phyloP scores from a whole-genome alignment of 179 eudicot species.

The Pouteria campechiana region DNA sequence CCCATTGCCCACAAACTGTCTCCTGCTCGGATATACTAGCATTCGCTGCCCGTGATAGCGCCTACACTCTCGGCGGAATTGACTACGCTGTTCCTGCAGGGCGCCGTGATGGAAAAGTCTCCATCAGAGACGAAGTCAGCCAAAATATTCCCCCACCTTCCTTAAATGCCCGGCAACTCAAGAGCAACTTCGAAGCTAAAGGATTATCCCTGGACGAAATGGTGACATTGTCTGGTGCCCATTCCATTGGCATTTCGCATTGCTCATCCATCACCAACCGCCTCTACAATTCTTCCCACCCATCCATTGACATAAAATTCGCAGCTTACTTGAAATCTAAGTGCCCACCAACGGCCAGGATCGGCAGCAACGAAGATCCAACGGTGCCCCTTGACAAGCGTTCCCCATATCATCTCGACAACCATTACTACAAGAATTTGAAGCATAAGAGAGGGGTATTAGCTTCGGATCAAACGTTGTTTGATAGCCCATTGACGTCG shows the following conservation, averaged over 20 bases:
- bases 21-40: slow-evolving; percentile 18
- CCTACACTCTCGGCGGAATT: slow-evolving; percentile 3
- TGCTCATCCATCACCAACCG: slow-evolving; percentile 4
- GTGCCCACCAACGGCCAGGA: slow-evolving; percentile 5
- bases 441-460: slow-evolving; percentile 1
- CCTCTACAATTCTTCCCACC: slow-evolving; percentile 8
- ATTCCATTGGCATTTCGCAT: slow-evolving; percentile 7
- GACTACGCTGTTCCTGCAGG: slow-evolving; percentile 10
- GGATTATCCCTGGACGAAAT: slow-evolving; percentile 13
- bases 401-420: slow-evolving; percentile 8
- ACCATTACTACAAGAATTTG: slow-evolving; percentile 8
- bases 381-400: slow-evolving; percentile 1
- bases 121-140: slow-evolving; percentile 1
- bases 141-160: slow-evolving; percentile 4
- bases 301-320: slow-evolving; percentile 3
- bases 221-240: slow-evolving; percentile 16
- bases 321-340: slow-evolving; percentile 2
- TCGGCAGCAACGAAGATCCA: neutral
- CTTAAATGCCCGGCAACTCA: slow-evolving; percentile 6
- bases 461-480: slow-evolving; percentile 8
- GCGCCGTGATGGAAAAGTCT: slow-evolving; percentile 14
- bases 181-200: slow-evolving; percentile 6
- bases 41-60: slow-evolving; percentile 19
- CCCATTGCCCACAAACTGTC: slow-evolving; percentile 7
- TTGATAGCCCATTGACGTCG: slow-evolving; percentile 7